These are phyloP conservation scores for Neoarthrinium moseri DNA, from an alignment of 2,329 filamentous ascomycete species.

Conservation along the genomic window DNA sequence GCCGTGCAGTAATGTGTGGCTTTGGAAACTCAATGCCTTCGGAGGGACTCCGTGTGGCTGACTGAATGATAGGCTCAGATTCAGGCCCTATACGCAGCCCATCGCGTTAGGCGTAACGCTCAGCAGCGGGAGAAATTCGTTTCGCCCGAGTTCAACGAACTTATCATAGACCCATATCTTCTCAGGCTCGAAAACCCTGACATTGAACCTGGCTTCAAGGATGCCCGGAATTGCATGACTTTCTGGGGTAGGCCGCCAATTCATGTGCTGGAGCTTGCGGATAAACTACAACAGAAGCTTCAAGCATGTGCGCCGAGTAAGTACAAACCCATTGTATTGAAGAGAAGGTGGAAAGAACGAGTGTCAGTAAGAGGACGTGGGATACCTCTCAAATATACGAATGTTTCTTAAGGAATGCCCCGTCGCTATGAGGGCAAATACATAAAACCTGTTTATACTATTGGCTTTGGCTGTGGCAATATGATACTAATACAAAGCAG, in stretches of 20 bases:
- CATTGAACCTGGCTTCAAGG: conserved; percentile 67
- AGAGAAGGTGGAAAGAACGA: neutral
- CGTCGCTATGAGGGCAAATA: too few relatives aligned
- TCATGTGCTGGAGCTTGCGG: conserved; percentile 66
- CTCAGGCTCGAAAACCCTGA: conserved; percentile 64
- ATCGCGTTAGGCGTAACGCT: conserved; percentile 72
- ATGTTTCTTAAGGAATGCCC: too few relatives aligned
- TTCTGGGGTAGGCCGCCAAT: conserved; percentile 84
- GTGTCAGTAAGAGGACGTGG: neutral
- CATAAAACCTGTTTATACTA: too few relatives aligned
- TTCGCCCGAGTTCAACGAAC: conserved; percentile 62
- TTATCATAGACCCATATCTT: conserved; percentile 75
- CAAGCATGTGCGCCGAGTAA: conserved; percentile 66
- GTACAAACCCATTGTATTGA: conserved; percentile 26
- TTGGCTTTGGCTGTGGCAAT: too few relatives aligned
- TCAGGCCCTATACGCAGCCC: conserved; percentile 69
- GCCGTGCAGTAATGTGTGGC: too few relatives aligned
- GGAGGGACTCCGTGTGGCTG: too few relatives aligned
- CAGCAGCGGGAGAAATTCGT: conserved; percentile 77
- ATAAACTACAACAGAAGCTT: conserved; percentile 66
- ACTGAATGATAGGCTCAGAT: conserved; percentile 62
- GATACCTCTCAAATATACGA: too few relatives aligned
- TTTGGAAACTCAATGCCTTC: too few relatives aligned
- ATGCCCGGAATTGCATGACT: conserved; percentile 78
- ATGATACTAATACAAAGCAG: conserved; percentile 45